Base-by-base conservation (phyloP, 257 asterid species). In the Cruciata laevipes region DNA sequence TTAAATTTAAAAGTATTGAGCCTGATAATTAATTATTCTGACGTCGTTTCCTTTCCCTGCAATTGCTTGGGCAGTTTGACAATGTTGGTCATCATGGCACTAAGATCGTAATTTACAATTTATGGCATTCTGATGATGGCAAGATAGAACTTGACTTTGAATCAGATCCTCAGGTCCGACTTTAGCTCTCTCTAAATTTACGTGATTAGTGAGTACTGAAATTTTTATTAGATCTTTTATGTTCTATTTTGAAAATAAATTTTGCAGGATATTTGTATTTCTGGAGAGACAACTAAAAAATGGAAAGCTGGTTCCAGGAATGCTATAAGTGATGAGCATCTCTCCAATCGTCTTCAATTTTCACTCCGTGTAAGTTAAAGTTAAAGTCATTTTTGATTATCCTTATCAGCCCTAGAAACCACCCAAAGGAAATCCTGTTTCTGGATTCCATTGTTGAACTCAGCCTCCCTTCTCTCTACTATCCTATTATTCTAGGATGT, bases 41-140 rank as follows among this genome's bases (percentile, higher is more conserved):
- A 57, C 44, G 40, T 32, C 38, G 8, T 61, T 32, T 25, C 30
- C 23, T 65, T 74, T 40, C 14, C 10, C 40, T 37, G 20, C 62
- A 2, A 47, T 49, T 40, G 21, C 21, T 53, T 80, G 85, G 38
- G 38, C 82, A 92, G 98, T 89, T 82, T 79, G 91, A 86, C 71
- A 86, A 83, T 60, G 75, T 92, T 23, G 96, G 97, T 49, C 68
- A 79, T 67, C 97, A 87, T 80, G 98, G 98, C 61, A 84, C 96
- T 61, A 87, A 75, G 81, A 77, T 89, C 61, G 75, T 92, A 64
- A 65, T 92, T 63, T 92, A 86, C 73, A 92, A 87, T 80, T 78
- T 92, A 81, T 92, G 98, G 98, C 81, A 71, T 70, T 82, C 74
- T 27, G 82, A 86, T 81, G 93, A 86, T 38, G 91, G 95, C n/a